Evolutionary conservation across 257 asterid species (phyloP).

Genomic region (Hygrophila difformis): DNA sequence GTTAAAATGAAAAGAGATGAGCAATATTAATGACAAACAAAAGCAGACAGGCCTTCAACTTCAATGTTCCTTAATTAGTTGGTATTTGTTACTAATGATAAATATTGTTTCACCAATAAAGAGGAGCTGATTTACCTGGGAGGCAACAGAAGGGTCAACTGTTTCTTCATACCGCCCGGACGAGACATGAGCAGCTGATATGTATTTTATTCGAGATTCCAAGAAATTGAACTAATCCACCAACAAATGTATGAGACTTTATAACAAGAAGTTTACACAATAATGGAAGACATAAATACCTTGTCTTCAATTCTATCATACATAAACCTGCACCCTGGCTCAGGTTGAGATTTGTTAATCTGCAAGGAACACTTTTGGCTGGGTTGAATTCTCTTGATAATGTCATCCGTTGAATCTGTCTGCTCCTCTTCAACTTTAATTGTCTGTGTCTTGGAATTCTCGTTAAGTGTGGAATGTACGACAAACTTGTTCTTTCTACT

Average conservation of each 20-base stretch:
- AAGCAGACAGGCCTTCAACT: conserved; percentile 11
- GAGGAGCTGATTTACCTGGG: conserved; percentile 52
- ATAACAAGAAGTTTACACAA: conserved; percentile 10
- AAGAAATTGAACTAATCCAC: conserved; percentile 65
- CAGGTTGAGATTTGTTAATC: conserved; percentile 41
- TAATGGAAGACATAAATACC: conserved; percentile 36
- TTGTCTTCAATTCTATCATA: conserved; percentile 86
- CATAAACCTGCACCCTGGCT: conserved; percentile 93
- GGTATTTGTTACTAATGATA: too few relatives aligned
- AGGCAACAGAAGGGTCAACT: conserved; percentile 84
- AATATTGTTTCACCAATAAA: background rate
- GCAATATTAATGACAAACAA: conserved; percentile 8
- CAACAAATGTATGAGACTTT: conserved; percentile 19
- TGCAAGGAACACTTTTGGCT: conserved; percentile 51
- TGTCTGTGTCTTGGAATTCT: conserved; percentile 27
- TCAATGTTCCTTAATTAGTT: background rate
- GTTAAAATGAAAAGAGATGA: conserved; percentile 15
- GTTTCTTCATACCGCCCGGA: conserved; percentile 70
- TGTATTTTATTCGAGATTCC: conserved; percentile 52
- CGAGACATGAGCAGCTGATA: conserved; percentile 42
- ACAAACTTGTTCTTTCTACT: conserved; percentile 75
- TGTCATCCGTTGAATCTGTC: conserved; percentile 55
- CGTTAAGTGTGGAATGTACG: conserved; percentile 68
- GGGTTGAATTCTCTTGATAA: conserved; percentile 74
- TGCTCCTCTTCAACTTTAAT: conserved; percentile 35